These are phyloP conservation scores for Bolboschoenoplectus hybrid DNA, from an alignment of 202 grass and related monocot genomes.

Conservation along the genomic window DNA sequence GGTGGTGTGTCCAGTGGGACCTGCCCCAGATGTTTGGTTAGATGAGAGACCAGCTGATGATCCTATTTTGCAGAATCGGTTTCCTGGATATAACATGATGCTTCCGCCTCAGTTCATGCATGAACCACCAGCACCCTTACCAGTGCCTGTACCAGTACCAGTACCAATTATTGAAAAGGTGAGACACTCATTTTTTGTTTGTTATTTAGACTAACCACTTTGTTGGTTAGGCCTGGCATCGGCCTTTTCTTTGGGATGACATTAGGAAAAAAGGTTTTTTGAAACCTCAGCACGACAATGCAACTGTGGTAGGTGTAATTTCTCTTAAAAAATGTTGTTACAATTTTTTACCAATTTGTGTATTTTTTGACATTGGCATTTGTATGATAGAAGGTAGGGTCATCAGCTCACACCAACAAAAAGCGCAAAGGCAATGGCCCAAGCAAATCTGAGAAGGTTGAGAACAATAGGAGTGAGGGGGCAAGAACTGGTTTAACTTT, in stretches of 20 bases:
- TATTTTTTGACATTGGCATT: not conserved
- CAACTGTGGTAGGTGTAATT: not conserved
- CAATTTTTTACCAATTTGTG: not conserved
- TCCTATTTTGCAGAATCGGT: slow-evolving; percentile 6
- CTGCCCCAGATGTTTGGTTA: slow-evolving; percentile 17
- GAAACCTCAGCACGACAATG: not conserved
- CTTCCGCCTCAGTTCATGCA: slow-evolving; percentile 8
- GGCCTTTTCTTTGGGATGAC: not conserved
- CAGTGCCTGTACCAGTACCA: slow-evolving; percentile 14
- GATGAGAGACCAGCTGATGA: not conserved
- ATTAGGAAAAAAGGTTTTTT: not conserved
- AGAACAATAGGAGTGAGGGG: slow-evolving; percentile 1
- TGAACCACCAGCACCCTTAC: not conserved
- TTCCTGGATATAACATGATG: not conserved
- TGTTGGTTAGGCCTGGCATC: not conserved
- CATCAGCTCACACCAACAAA: slow-evolving; percentile 8
- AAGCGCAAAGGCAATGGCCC: not conserved
- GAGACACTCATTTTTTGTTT: not conserved
- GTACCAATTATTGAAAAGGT: slow-evolving; percentile 11
- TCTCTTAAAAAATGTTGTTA: not conserved
- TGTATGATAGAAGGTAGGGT: slow-evolving; percentile 1
- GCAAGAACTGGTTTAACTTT: not conserved
- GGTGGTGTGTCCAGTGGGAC: not conserved
- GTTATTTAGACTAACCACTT: not conserved
- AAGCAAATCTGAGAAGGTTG: slow-evolving; percentile 16